Evolutionary conservation across 257 asterid genomes (phyloP).

Genomic region (Capsicum pubescens): DNA sequence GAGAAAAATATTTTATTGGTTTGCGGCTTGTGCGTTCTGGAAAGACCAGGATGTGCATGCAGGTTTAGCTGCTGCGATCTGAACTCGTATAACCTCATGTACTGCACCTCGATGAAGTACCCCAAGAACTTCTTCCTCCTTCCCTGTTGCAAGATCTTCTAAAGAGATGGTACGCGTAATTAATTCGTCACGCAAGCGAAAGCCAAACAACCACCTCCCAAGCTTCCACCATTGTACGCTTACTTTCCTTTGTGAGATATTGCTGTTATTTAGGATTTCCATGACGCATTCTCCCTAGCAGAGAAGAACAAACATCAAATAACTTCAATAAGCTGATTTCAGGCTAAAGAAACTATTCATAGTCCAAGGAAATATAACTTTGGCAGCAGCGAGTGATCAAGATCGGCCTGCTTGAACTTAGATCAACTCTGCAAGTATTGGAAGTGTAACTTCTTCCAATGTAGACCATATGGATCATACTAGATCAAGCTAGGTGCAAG

Average conservation of each 20-base stretch:
- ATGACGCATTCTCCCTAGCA: slow-evolving; percentile 51
- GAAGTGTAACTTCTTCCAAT: not conserved
- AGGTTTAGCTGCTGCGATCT: slow-evolving; percentile 60
- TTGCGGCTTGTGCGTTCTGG: slow-evolving; percentile 44
- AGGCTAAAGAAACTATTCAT: not conserved
- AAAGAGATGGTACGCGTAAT: slow-evolving; percentile 54
- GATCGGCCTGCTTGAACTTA: not conserved
- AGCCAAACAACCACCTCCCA: slow-evolving; percentile 82
- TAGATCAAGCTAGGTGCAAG: not conserved
- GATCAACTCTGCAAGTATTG: not conserved
- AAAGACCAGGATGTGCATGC: slow-evolving; percentile 56
- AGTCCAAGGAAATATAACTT: not conserved
- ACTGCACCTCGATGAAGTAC: slow-evolving; percentile 83
- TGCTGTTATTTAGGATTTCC: slow-evolving; percentile 52
- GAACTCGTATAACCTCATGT: slow-evolving; percentile 82
- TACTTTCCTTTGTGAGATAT: slow-evolving; percentile 67
- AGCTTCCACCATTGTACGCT: slow-evolving; percentile 91
- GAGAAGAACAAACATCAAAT: slow-evolving; percentile 20
- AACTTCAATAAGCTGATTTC: slow-evolving; percentile 1
- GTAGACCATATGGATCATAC: not conserved
- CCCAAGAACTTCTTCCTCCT: slow-evolving; percentile 61
- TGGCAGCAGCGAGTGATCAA: not conserved
- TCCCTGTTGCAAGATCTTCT: slow-evolving; percentile 49
- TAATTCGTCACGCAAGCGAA: slow-evolving; percentile 66
- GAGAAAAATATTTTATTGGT: slow-evolving; percentile 24